A percentile compares a stretch with the other conserved stretches of the same genome.
Conservation (phyloP, 2,329 filamentous ascomycete species). For the Calonectria crousiana region DNA sequence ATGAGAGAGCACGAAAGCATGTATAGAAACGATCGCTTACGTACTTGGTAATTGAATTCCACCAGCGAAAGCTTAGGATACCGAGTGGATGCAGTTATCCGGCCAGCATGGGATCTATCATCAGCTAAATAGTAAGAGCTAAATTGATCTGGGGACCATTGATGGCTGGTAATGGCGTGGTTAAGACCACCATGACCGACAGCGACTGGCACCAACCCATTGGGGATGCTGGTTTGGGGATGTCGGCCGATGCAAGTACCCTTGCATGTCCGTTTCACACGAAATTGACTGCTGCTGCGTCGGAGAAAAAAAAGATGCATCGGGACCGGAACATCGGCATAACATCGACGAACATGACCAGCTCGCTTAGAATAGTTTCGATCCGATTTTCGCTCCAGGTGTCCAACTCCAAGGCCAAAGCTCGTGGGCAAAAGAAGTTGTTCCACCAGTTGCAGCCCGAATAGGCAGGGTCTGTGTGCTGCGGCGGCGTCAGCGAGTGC, state of each 20-base stretch:
- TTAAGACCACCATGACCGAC: background rate
- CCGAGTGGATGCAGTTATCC: background rate
- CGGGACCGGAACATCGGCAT: background rate
- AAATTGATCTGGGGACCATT: background rate
- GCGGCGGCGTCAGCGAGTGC: background rate
- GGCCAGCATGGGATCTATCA: background rate
- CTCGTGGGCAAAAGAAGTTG: background rate
- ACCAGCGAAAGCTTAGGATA: background rate
- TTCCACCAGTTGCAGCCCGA: slow-evolving; percentile 1
- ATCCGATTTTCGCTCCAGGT: background rate
- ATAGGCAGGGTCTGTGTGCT: background rate
- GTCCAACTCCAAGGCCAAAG: background rate
- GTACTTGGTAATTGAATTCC: background rate
- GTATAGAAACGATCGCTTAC: background rate
- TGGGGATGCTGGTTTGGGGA: background rate
- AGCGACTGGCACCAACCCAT: no score
- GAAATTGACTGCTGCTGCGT: background rate
- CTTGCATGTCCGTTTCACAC: background rate
- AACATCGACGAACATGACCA: background rate
- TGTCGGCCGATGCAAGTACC: background rate
- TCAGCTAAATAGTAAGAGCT: background rate
- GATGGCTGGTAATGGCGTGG: background rate
- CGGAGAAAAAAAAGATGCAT: slow-evolving; percentile 5
- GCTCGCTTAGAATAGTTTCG: background rate
- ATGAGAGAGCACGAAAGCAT: background rate